Percentiles rank a stretch among this genome's conserved stretches.
Evolutionary conservation across 192 early-diverging fungal species (phyloP).

Genomic region (Lobosporangium transversale): DNA sequence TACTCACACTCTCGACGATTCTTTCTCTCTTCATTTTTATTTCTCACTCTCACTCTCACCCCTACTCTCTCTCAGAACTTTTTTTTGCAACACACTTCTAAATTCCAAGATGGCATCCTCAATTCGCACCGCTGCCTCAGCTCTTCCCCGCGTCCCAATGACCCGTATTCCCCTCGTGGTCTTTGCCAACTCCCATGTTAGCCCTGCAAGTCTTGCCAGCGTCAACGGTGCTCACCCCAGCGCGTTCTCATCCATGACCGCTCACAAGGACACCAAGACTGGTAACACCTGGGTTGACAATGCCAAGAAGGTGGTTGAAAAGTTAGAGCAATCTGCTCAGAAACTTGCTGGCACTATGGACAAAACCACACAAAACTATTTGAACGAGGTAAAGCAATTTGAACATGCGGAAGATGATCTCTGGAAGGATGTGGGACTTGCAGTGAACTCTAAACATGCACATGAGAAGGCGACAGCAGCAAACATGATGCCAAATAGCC

Average conservation of each 20-base stretch:
- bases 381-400: slow-evolving; percentile 47
- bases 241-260: slow-evolving; percentile 29
- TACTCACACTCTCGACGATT: neutral
- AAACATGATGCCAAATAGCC: neutral
- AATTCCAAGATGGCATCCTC: slow-evolving; percentile 6
- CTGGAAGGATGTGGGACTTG: slow-evolving; percentile 29
- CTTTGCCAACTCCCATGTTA: slow-evolving; percentile 18
- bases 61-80: slow-evolving; percentile 1
- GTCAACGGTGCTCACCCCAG: slow-evolving; percentile 15
- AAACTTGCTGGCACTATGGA: neutral
- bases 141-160: slow-evolving; percentile 36
- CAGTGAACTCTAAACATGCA: slow-evolving; percentile 17
- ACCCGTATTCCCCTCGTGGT: slow-evolving; percentile 36
- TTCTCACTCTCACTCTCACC: slow-evolving; percentile 1
- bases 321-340: slow-evolving; percentile 22
- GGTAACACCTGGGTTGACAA: slow-evolving; percentile 9
- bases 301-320: slow-evolving; percentile 11
- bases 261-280: neutral
- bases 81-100: neutral
- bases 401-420: slow-evolving; percentile 33
- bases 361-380: slow-evolving; percentile 20
- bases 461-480: no score
- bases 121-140: slow-evolving; percentile 24
- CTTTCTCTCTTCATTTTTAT: neutral
- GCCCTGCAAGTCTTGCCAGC: neutral